Evolutionary conservation across 148 eudicot species (phyloP).

Genomic region (Vaccinium myrtillus): DNA sequence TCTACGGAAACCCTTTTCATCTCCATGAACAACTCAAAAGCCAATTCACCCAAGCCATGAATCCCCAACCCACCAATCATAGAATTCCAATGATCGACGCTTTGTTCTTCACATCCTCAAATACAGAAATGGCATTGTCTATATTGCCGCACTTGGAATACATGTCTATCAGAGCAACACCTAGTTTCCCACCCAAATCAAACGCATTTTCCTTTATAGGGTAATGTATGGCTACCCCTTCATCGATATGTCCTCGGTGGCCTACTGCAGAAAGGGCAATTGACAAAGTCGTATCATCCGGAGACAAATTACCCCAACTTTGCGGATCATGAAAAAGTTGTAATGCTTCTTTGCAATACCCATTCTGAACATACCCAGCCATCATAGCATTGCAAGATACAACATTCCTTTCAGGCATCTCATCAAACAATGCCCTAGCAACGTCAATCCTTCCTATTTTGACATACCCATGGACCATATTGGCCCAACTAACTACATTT

Average conservation of each 20-base stretch:
- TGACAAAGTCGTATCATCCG: constrained; percentile 51
- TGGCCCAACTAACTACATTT: constrained; percentile 66
- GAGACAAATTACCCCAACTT: constrained; percentile 29
- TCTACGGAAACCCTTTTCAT: constrained; percentile 43
- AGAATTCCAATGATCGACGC: constrained; percentile 81
- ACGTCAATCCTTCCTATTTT: constrained; percentile 46
- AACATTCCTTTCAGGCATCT: constrained; percentile 51
- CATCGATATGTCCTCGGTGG: constrained; percentile 51
- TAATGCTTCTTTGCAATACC: constrained; percentile 46
- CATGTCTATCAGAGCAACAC: constrained; percentile 82
- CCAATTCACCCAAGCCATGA: constrained; percentile 63
- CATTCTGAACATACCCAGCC: constrained; percentile 64
- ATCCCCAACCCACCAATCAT: constrained; percentile 76
- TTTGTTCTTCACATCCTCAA: constrained; percentile 39
- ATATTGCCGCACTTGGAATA: constrained; percentile 77
- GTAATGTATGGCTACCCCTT: constrained; percentile 53
- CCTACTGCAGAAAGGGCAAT: constrained; percentile 65
- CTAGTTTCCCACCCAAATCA: constrained; percentile 49
- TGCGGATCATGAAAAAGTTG: constrained; percentile 47
- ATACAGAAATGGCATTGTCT: constrained; percentile 49
- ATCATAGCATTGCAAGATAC: constrained; percentile 68
- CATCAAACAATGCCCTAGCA: constrained; percentile 54
- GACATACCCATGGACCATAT: constrained; percentile 66
- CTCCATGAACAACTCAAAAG: constrained; percentile 58
- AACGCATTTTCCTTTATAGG: constrained; percentile 37